Evolutionary conservation across 2,329 filamentous ascomycete genomes (phyloP).

Genomic region (Remersonia thermophila): DNA sequence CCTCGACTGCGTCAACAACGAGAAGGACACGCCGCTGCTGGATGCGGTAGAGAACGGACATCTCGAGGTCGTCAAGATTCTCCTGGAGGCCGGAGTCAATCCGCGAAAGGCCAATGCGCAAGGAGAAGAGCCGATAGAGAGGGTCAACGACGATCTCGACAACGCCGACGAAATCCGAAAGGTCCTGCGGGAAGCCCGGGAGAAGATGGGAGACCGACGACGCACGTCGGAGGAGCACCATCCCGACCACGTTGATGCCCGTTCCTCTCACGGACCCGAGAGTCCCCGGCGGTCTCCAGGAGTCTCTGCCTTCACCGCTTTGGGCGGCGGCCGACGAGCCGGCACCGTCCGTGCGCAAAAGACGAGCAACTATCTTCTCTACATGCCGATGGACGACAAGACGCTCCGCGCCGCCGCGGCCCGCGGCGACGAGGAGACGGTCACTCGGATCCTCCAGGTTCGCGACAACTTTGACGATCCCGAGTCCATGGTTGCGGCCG

Average conservation of each 20-base stretch:
- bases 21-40: constrained; percentile 85
- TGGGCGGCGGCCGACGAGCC: constrained; percentile 33
- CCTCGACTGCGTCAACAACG: constrained; percentile 64
- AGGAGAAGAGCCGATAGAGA: constrained; percentile 81
- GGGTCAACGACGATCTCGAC: constrained; percentile 62
- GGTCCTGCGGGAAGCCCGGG: constrained; percentile 48
- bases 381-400: constrained; percentile 51
- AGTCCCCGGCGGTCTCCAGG: constrained; percentile 48
- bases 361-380: constrained; percentile 51
- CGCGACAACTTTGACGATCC: constrained; percentile 57
- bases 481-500: constrained; percentile 79
- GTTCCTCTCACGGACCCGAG: constrained; percentile 43
- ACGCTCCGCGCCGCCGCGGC: constrained; percentile 48
- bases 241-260: constrained; percentile 34
- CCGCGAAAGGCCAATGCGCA: constrained; percentile 84
- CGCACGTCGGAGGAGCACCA: constrained; percentile 48
- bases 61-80: constrained; percentile 70
- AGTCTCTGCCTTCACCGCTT: constrained; percentile 21
- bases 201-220: constrained; percentile 40
- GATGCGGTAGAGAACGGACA: constrained; percentile 96
- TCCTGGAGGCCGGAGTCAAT: constrained; percentile 80
- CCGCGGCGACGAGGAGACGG: constrained; percentile 49
- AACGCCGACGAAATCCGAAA: constrained; percentile 69
- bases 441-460: constrained; percentile 48
- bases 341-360: constrained; percentile 49